Evolutionary conservation across 164 flowering plant genomes (phyloP), one percentile per base, ranked within the genome.

Genomic region (Vitis rotundifolia): DNA sequence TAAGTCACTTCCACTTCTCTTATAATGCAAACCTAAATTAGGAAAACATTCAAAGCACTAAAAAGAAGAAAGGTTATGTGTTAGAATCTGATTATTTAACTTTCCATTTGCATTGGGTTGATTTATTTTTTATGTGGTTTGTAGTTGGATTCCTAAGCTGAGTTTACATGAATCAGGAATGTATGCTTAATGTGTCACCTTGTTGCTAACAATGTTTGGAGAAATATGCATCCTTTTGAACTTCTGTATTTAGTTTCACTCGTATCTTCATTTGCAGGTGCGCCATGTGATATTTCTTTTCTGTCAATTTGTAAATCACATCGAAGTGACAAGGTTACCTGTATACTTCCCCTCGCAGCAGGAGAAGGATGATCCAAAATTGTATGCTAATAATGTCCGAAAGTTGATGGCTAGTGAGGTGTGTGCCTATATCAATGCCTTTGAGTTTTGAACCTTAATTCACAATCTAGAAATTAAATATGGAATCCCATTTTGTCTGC

Each of bases 321-420:
- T 95, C 52, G 97, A 93, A 83, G 99, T 90, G 67, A 85, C 68
- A 22, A 63, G 77, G 16, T 78, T 95, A 64, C 99, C 99, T 63
- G 73, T 89, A 9, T 95, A 91, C 77, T 63, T 77, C 75, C 99
- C 99, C 0, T 89, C 97, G 11, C 82, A 85, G 66, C 82, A 90
- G 85, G 99, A 95, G 78, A 90, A 85, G 80, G 92, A 89, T 70
- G 93, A 95, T 61, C 91, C 98, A 52, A 95, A 86, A 75, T 85
- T 93, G 29, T 93, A 89, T 83, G 97, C 99, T 53, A 78, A 75
- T 68, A 95, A 95, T 77, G 85, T 95, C 18, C 82, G 97, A 59
- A 87, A 80, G 72, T 79, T 93, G 73, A 91, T 95, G 99, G 97
- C 98, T 70, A 79, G 65, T 5, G 97, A 93, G 99, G 99, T 93